phyloP scores from a whole-genome alignment of 1,284 basidiomycete species.

The Melampsora abietis-canadensis region DNA sequence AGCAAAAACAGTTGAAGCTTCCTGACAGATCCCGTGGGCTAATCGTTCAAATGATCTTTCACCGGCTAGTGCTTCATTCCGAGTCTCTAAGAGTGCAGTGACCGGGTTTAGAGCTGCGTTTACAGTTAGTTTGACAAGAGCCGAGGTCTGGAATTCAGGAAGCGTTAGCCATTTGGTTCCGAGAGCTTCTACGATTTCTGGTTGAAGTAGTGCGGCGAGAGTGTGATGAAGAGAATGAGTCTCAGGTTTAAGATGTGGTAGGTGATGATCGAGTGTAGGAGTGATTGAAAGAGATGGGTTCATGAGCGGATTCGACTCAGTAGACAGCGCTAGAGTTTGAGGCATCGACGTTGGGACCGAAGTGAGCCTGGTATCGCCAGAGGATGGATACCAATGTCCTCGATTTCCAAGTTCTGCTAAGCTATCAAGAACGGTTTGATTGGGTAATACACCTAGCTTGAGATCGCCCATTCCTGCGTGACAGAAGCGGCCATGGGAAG shows the following conservation, averaged over 20 bases:
- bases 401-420: conserved; percentile 48
- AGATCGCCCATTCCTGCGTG: conserved; percentile 73
- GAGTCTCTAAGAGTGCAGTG: conserved; percentile 74
- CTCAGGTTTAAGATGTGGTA: conserved; percentile 53
- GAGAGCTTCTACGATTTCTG: conserved; percentile 53
- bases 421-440: conserved; percentile 54
- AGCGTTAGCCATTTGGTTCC: conserved; percentile 65
- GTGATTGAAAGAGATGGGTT: conserved; percentile 46
- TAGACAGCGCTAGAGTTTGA: conserved; percentile 33
- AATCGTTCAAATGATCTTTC: conserved; percentile 47
- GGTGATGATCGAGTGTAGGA: conserved; percentile 61
- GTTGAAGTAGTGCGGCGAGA: conserved; percentile 66
- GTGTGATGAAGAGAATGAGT: conserved; percentile 64
- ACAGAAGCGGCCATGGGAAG: conserved; percentile 55
- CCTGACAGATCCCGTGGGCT: conserved; percentile 46
- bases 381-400: conserved; percentile 53
- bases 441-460: conserved; percentile 74
- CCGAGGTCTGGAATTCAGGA: conserved; percentile 65
- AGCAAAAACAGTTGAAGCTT: conserved; percentile 49
- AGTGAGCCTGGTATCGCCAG: conserved; percentile 48
- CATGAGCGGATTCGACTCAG: conserved; percentile 47
- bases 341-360: conserved; percentile 46
- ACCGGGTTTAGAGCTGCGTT: conserved; percentile 84
- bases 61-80: conserved; percentile 66
- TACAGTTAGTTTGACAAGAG: conserved; percentile 78